Base-by-base conservation (phyloP, 2,329 filamentous ascomycete genomes). In the Fusarium gaditjirri region DNA sequence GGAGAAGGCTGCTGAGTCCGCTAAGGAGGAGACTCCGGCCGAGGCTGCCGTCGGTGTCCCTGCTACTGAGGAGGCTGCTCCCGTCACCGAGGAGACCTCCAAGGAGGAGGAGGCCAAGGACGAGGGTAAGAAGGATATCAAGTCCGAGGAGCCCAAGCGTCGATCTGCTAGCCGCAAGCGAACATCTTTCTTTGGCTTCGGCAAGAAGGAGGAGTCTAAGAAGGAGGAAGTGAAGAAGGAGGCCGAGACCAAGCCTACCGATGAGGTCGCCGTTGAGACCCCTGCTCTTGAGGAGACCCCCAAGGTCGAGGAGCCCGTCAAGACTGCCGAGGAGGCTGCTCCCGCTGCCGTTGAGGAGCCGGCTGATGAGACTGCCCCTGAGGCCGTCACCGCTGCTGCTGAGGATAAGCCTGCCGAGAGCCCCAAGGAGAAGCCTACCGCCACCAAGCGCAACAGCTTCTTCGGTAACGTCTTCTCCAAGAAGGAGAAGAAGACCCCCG, bases 161-260 rank as follows among this genome's bases (percentile, higher is more conserved):
- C 87, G 89, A 78, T 91, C 89, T 75, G 86, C 86, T 55, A 91
- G 89, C 80, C 87, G 88, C 78, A 92, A 92, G 88, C 89, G 90
- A 57, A 83, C 84, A 50, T 91, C 90, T 60, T 88, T 91, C 83
- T 91, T 92, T 77, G 87, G 87, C 75, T 85, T 91, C 70, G 85
- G 86, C 77, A 88, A 88, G 83, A 89, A 89, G 83, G 84, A 83
- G 73, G 83, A 84, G 67, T 53, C 69, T 13, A 82, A 83, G 78
- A 82, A 83, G 61, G 83, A 79, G 62, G 85, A 85, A 81, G 80
- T 84, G 74, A 78, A 82, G 80, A 88, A 89, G 75, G 82, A 85
- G 73, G 55, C 70, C 3, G 84, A 84, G 83, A 79, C 84, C 63
- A 81, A 81, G 70, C 73, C 80, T 50, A 77, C 78, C 43, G 78